Percentiles rank a stretch among this genome's conserved stretches.
Evolutionary conservation across 2,329 filamentous ascomycete genomes (phyloP).

Genomic region (Zymoseptoria tritici): DNA sequence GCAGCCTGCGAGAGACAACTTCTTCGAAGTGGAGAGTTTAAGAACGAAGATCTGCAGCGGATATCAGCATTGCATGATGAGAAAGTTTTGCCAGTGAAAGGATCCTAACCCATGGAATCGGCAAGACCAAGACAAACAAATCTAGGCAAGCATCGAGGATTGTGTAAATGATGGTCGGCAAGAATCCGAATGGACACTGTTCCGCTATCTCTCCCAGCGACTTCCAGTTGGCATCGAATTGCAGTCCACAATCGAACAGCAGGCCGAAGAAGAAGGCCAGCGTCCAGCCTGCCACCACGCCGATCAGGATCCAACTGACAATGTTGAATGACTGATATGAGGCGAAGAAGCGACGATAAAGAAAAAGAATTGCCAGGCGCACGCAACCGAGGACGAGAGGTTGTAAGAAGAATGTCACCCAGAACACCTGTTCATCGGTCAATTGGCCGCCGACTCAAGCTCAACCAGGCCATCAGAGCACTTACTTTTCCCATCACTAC

Average conservation of each 20-base stretch:
- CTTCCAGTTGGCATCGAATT: conserved; percentile 8
- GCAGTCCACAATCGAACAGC: conserved; percentile 9
- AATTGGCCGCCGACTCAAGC: not conserved
- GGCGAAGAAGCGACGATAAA: conserved; percentile 10
- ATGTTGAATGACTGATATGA: conserved; percentile 8
- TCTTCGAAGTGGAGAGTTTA: conserved; percentile 6
- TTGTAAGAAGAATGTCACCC: conserved; percentile 9
- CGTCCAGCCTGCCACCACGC: conserved; percentile 7
- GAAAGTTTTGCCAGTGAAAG: not conserved
- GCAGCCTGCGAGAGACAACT: conserved; percentile 9
- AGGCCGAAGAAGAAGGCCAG: conserved; percentile 9
- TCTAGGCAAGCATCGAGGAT: conserved; percentile 11
- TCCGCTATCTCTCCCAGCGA: conserved; percentile 9
- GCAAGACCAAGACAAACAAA: conserved; percentile 9
- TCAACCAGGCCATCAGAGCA: not conserved
- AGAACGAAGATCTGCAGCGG: conserved; percentile 7
- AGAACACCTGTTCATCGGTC: conserved; percentile 1
- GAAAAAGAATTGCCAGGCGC: conserved; percentile 9
- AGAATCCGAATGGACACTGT: conserved; percentile 10
- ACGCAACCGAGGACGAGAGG: conserved; percentile 8
- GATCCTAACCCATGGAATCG: conserved; percentile 7
- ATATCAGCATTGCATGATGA: not conserved
- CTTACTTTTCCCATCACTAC: conserved; percentile 7
- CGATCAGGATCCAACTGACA: conserved; percentile 4
- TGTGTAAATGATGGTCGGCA: conserved; percentile 11